Conservation (phyloP, 768 basidiomycete species). For the Auricularia sp. region DNA sequence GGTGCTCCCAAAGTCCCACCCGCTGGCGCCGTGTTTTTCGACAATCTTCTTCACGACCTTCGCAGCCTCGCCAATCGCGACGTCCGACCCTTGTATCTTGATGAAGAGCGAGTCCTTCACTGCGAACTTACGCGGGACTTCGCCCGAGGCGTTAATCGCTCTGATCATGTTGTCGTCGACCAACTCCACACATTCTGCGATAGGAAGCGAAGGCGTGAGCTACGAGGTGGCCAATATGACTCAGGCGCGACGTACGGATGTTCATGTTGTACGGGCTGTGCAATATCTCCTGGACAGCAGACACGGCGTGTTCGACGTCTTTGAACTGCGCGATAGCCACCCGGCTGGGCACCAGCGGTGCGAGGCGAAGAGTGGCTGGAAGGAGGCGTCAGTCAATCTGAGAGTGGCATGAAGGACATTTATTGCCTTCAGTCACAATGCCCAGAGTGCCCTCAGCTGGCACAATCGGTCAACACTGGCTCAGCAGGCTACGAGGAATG, state of each 20-base stretch:
- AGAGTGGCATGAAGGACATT: background rate
- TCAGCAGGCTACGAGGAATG: too few species aligned
- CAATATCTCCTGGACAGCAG: constrained; percentile 74
- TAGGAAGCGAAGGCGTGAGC: background rate
- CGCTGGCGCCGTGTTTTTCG: constrained; percentile 53
- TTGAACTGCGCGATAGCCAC: constrained; percentile 87
- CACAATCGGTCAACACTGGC: too few species aligned
- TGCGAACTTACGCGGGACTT: constrained; percentile 50
- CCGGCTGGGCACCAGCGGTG: constrained; percentile 70
- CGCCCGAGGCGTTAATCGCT: constrained; percentile 60
- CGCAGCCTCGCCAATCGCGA: constrained; percentile 48
- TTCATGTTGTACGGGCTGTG: constrained; percentile 57
- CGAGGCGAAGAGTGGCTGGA: constrained; percentile 69
- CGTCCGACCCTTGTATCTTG: constrained; percentile 75
- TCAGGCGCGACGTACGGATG: constrained; percentile 40
- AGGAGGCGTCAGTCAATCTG: background rate
- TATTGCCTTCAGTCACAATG: constrained; percentile 72
- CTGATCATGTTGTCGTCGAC: constrained; percentile 75
- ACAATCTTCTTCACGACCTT: constrained; percentile 51
- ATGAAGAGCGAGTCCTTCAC: constrained; percentile 79
- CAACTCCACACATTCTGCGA: constrained; percentile 76
- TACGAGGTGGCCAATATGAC: too few species aligned
- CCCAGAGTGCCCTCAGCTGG: constrained; percentile 77
- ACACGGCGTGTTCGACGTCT: constrained; percentile 64
- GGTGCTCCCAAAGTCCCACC: constrained; percentile 63